Base-by-base conservation (phyloP, 768 basidiomycete genomes). In the Roridomyces roridus region DNA sequence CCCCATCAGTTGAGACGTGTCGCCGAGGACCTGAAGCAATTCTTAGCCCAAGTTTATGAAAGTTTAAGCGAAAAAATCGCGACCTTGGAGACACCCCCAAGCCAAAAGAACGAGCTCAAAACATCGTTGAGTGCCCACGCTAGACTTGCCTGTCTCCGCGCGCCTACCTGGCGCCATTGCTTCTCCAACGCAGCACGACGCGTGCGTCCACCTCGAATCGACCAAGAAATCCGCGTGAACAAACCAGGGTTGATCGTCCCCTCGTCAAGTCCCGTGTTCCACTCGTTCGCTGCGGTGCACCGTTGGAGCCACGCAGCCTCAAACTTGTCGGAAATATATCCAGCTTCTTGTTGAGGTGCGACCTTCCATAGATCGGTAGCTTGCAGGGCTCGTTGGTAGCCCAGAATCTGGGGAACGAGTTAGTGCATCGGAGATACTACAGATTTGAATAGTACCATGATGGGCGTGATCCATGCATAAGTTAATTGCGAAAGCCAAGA, bases 321-420 rank as follows among this genome's bases (percentile, higher is more conserved):
- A 23, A 92, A 78, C 60, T 76, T 74, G 11, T 72, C 70, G 2
- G 85, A 80, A 25, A 92, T 74, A 18, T 64, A 57, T 0, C 76
- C 80, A 15, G 83, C 74, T 62, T 86, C 79, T 26, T 80, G 78
- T 5, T 76, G 64, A 4, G 75, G 67, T 52, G 84, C 82, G 57
- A 92, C 73, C 65, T 83, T 84, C 88, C 88, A 91, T 12, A 92
- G 70, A 71, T 93, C 91, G 1, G 87, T 83, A 0, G 87, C 86
- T 65, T 89, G 88, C 9, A 93, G 74, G 1, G 88, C 86, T 26
- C 91, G 77, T 65, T 89, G 86, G 65, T 87, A 91, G 0, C 89
- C 89, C 36, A 87, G 73, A 10, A 76, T 73, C 83, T 85, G 36
- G n/a, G 26, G 20, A 42, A 11, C 48, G 1, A 24, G 29, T 58